Percentiles rank a stretch among this genome's conserved stretches.
These are phyloP conservation scores for Diplodia sapinea DNA, from an alignment of 2,329 filamentous ascomycete genomes.

Conservation along the genomic window DNA sequence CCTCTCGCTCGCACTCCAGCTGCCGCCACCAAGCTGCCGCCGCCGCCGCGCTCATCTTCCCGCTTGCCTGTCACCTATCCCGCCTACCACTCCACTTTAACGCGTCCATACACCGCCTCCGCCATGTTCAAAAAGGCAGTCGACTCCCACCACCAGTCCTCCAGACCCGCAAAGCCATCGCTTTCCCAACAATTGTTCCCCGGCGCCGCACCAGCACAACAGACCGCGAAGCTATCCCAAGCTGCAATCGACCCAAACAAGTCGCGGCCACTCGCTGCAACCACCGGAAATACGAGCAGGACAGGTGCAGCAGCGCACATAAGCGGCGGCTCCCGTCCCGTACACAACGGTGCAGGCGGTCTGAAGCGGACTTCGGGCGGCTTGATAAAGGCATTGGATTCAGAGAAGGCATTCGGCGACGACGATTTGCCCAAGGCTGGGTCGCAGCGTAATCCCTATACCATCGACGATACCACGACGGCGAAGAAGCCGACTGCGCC, in stretches of 20 bases:
- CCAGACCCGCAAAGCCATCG: conserved; percentile 28
- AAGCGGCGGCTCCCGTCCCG: neutral
- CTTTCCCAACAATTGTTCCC: conserved; percentile 63
- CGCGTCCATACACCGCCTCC: conserved; percentile 16
- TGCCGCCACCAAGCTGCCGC: neutral
- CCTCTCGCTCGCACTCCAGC: conserved; percentile 12
- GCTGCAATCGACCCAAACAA: conserved; percentile 50
- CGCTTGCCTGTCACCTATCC: conserved; percentile 31
- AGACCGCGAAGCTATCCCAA: conserved; percentile 48
- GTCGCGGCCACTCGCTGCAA: conserved; percentile 41
- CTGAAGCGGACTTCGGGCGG: conserved; percentile 56
- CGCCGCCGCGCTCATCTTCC: conserved; percentile 38
- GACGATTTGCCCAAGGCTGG: conserved; percentile 19
- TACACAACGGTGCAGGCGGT: conserved; percentile 41
- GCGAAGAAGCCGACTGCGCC: conserved; percentile 41
- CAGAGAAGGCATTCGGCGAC: conserved; percentile 45
- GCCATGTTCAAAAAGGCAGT: conserved; percentile 52
- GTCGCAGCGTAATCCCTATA: conserved; percentile 2
- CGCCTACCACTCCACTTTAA: conserved; percentile 25
- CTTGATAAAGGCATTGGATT: conserved; percentile 51
- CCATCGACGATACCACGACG: conserved; percentile 35
- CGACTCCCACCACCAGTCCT: conserved; percentile 47
- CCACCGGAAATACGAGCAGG: conserved; percentile 44
- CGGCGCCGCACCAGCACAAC: conserved; percentile 56
- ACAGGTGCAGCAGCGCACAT: conserved; percentile 33